Base-by-base conservation (phyloP, 371 early-diverging fungal species). In the Mucor plumbeus region DNA sequence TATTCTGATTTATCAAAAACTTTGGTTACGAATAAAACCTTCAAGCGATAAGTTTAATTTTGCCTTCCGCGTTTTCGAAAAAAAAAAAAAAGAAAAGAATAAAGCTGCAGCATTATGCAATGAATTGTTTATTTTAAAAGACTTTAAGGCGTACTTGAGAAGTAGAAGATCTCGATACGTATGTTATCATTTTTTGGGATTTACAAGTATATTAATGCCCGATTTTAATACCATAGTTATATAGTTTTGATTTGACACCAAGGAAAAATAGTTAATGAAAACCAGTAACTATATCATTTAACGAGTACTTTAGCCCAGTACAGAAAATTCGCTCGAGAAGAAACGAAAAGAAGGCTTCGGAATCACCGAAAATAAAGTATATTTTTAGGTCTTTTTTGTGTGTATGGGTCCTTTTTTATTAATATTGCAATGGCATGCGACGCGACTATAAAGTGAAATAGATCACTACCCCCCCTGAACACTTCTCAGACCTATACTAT, bases 261-360 rank as follows among this genome's bases (percentile, higher is more conserved):
- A 15, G 15, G 26, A 26, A 3, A 26, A 26, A 26, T 26, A 3
- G 26, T 3, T 26, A 43, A 43, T 43, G 13, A 43, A 43, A n/a
- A 15, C 14, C 14, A 43, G 43, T 15, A 43, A 5, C 17, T n/a
- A 17, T 7, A 44, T 44, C 26, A 26, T 44, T 17, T n/a, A 44
- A 44, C 44, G 44, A 44, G 44, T 44, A 17, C n/a, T 17, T 44
- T 44, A 44, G 44, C 44, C 44, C 44, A 44, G n/a, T 44, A 17
- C 44, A 44, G 44, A 15, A 8, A 17, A 17, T n/a, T 17, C 7
- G n/a, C 44, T 44, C 44, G 44, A 44, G 44, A 50, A 50, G 50
- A 50, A 50, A 26, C 26, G 9, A 50, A 50, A 50, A 50, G 50
- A 50, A 50, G 50, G 50, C 26, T 50, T 50, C 50, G 50, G 50